Conservation (phyloP, 2,329 filamentous ascomycete species). For the Apiospora malaysiana region DNA sequence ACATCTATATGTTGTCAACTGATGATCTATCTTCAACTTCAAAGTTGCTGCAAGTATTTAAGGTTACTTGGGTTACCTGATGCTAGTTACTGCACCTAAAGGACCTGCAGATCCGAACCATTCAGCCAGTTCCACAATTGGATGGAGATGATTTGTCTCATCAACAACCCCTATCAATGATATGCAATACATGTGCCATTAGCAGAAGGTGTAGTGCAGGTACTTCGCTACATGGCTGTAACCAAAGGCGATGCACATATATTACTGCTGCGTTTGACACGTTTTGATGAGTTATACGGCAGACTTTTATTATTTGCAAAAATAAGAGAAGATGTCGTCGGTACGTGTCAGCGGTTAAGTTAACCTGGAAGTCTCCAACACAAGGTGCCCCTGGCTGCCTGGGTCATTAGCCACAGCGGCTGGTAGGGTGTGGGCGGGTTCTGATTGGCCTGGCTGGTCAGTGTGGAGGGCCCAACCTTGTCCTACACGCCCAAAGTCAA, state of each 20-base stretch:
- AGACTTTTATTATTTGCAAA: too few species aligned
- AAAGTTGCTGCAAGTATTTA: not conserved
- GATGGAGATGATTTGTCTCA: not conserved
- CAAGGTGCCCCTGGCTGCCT: not conserved
- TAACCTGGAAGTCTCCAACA: not conserved
- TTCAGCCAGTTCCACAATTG: not conserved
- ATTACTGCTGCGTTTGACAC: too few species aligned
- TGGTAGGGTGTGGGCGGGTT: not conserved
- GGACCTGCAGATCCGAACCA: not conserved
- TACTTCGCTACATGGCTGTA: too few species aligned
- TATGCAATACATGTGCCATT: too few species aligned
- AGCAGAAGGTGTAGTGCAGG: too few species aligned
- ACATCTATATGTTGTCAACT: not conserved
- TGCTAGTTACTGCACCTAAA: not conserved
- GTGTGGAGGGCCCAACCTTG: not conserved
- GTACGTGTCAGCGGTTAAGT: too few species aligned
- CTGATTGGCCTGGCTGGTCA: not conserved
- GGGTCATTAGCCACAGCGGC: conserved; percentile 1
- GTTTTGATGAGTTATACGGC: too few species aligned
- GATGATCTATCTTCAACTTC: not conserved
- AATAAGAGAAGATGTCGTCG: too few species aligned
- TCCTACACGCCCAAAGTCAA: conserved; percentile 13
- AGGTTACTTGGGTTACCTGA: conserved; percentile 11
- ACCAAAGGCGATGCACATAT: too few species aligned
- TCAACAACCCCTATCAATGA: not conserved